phyloP scores from a whole-genome alignment of 306 rosid genomes.

The Delonix regia region DNA sequence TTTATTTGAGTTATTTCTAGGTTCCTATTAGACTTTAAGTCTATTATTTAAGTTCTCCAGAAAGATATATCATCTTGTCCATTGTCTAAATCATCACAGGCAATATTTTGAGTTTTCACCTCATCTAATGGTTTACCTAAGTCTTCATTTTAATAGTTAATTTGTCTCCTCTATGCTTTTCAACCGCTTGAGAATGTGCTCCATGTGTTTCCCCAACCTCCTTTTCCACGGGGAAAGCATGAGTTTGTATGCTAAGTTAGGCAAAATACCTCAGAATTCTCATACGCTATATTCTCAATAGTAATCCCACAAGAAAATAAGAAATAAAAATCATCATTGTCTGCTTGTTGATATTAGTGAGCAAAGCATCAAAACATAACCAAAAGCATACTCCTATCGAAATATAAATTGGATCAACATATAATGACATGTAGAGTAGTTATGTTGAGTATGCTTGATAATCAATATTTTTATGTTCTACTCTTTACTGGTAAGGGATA shows the following conservation, averaged over 20 bases:
- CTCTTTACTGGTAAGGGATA: too few species aligned
- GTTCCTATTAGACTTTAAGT: conserved; percentile 27
- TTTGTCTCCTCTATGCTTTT: conserved; percentile 43
- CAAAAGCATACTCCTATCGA: conserved; percentile 4
- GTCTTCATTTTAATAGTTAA: conserved; percentile 36
- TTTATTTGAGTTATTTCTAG: conserved; percentile 35
- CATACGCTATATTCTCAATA: not conserved
- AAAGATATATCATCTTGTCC: conserved; percentile 34
- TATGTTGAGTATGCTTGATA: not conserved
- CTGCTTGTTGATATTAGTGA: conserved; percentile 10
- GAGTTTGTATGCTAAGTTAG: conserved; percentile 30
- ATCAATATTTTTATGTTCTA: too few species aligned
- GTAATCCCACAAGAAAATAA: conserved; percentile 33
- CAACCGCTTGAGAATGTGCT: conserved; percentile 40
- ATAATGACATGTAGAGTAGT: not conserved
- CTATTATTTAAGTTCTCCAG: not conserved
- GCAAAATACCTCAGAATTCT: not conserved
- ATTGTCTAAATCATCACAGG: conserved; percentile 25
- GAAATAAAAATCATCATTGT: not conserved
- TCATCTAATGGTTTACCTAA: conserved; percentile 41
- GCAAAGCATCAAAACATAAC: not conserved
- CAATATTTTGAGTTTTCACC: conserved; percentile 35
- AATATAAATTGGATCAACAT: not conserved
- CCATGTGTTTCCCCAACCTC: conserved; percentile 35
- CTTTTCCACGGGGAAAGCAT: conserved; percentile 48